phyloP scores from a whole-genome alignment of 768 basidiomycete genomes.

The Leucocoprinus birnbaumii region DNA sequence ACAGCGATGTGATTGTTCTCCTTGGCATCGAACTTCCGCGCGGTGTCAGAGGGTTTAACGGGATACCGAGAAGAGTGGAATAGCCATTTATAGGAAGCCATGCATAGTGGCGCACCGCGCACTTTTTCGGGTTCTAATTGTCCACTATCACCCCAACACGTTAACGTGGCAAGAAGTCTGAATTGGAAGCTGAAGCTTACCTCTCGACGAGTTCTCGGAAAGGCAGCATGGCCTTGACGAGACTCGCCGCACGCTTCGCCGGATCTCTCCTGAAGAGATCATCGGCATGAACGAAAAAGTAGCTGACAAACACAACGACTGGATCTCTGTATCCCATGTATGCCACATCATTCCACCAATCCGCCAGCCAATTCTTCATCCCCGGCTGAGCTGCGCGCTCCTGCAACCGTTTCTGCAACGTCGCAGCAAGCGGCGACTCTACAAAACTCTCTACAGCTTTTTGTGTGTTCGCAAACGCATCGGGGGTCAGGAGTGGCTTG shows the following conservation, averaged over 20 bases:
- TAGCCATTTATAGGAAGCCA: constrained; percentile 95
- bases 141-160: constrained; percentile 39
- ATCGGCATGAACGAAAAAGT: constrained; percentile 88
- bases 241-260: constrained; percentile 72
- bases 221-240: constrained; percentile 82
- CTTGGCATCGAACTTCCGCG: constrained; percentile 71
- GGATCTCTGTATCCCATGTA: constrained; percentile 88
- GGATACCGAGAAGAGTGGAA: constrained; percentile 96
- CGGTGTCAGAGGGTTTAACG: constrained; percentile 76
- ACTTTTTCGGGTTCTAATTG: constrained; percentile 87
- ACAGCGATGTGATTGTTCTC: constrained; percentile 88
- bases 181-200: constrained; percentile 38
- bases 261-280: constrained; percentile 54
- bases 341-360: constrained; percentile 98
- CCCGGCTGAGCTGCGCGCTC: constrained; percentile 62
- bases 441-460: constrained; percentile 66
- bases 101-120: constrained; percentile 75
- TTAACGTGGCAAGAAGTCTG: background rate
- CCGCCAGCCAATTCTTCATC: constrained; percentile 81
- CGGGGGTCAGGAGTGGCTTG: constrained; percentile 67
- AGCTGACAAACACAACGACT: constrained; percentile 90
- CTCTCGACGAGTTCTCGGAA: constrained; percentile 84
- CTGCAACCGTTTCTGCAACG: constrained; percentile 78
- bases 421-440: constrained; percentile 59
- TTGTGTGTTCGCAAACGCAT: constrained; percentile 58